phyloP scores from a whole-genome alignment of 768 basidiomycete genomes.

The Mycena indigotica region DNA sequence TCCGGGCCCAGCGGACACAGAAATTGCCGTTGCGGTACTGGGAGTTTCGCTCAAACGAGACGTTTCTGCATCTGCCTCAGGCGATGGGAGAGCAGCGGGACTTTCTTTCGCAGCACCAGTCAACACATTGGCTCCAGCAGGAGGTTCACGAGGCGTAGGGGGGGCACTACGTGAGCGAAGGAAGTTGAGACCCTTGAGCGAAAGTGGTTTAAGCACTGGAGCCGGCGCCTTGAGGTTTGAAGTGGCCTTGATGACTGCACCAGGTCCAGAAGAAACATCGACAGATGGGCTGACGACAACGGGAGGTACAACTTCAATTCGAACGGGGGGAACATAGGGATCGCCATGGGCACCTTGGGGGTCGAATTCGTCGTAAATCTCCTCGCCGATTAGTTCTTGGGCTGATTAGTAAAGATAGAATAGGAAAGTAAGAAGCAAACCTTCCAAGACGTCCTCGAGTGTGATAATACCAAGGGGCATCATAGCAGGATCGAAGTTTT shows the following conservation, averaged over 20 bases:
- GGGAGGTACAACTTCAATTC: slow-evolving; percentile 20
- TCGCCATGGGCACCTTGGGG: slow-evolving; percentile 68
- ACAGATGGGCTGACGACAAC: not conserved
- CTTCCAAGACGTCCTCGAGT: slow-evolving; percentile 90
- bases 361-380: slow-evolving; percentile 92
- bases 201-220: slow-evolving; percentile 41
- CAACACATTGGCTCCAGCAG: slow-evolving; percentile 3
- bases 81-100: not conserved
- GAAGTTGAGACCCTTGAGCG: slow-evolving; percentile 51
- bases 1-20: not conserved
- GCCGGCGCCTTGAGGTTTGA: slow-evolving; percentile 23
- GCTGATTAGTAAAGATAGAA: not conserved
- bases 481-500: slow-evolving; percentile 77
- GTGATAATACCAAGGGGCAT: slow-evolving; percentile 92
- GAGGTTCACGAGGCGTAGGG: slow-evolving; percentile 48
- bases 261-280: not conserved
- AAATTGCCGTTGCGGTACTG: not conserved
- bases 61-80: not conserved
- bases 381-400: slow-evolving; percentile 86
- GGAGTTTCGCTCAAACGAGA: not conserved
- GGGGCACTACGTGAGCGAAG: slow-evolving; percentile 61
- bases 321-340: slow-evolving; percentile 44
- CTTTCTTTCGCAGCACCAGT: slow-evolving; percentile 17
- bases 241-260: slow-evolving; percentile 5
- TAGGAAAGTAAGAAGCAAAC: slow-evolving; percentile 35